phyloP scores from a whole-genome alignment of 1,139 yeast species.

The Blastobotrys petasosporus region DNA sequence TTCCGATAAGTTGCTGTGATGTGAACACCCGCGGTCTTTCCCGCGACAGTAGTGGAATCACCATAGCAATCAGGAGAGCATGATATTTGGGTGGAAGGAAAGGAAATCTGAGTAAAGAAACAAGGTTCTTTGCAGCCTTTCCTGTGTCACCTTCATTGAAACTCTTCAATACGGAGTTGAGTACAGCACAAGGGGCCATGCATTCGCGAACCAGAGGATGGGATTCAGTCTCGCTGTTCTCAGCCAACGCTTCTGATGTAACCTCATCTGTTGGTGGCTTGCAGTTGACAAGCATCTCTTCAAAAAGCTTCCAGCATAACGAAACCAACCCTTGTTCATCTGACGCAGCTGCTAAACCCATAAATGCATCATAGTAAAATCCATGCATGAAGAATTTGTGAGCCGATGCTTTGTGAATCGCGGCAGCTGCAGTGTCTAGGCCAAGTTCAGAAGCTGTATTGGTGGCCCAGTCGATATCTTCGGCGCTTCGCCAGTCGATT shows the following conservation, averaged over 20 bases:
- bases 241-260: slow-evolving; percentile 28
- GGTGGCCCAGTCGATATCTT: slow-evolving; percentile 76
- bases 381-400: slow-evolving; percentile 25
- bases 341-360: slow-evolving; percentile 60
- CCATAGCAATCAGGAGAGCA: slow-evolving; percentile 36
- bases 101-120: slow-evolving; percentile 55
- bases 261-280: slow-evolving; percentile 21
- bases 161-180: slow-evolving; percentile 44
- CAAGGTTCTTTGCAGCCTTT: slow-evolving; percentile 37
- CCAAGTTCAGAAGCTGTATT: slow-evolving; percentile 46
- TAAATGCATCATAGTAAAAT: slow-evolving; percentile 55
- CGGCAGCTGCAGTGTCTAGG: slow-evolving; percentile 22
- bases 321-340: slow-evolving; percentile 42
- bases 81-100: slow-evolving; percentile 56
- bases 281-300: slow-evolving; percentile 51
- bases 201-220: slow-evolving; percentile 61
- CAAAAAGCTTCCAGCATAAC: slow-evolving; percentile 50
- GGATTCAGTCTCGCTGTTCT: slow-evolving; percentile 18
- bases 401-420: slow-evolving; percentile 23
- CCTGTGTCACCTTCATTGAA: slow-evolving; percentile 28
- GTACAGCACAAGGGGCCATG: slow-evolving; percentile 66
- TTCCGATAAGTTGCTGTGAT: slow-evolving; percentile 40
- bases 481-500: slow-evolving; percentile 50
- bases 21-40: slow-evolving; percentile 20
- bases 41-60: slow-evolving; percentile 20